Evolutionary conservation across 1,284 basidiomycete genomes (phyloP).

Genomic region (Heterobasidion parviporum): DNA sequence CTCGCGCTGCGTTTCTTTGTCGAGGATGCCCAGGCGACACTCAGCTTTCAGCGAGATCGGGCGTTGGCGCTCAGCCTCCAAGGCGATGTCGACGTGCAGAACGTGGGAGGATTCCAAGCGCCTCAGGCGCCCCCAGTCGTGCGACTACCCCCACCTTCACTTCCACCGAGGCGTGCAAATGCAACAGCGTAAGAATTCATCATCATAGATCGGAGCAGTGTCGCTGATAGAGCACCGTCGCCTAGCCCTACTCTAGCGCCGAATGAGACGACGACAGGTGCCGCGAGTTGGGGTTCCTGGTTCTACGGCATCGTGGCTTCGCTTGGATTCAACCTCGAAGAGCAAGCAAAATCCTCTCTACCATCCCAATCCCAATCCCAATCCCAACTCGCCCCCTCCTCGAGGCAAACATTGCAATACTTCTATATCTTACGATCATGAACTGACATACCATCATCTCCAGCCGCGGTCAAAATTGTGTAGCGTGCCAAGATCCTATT

Average conservation of each 20-base stretch:
- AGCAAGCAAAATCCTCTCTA: too few relatives aligned
- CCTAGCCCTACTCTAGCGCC: too few relatives aligned
- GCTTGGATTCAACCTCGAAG: not conserved
- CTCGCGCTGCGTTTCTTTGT: not conserved
- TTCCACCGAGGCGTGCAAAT: too few relatives aligned
- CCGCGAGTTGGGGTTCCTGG: not conserved
- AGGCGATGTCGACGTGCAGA: not conserved
- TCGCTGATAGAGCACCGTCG: too few relatives aligned
- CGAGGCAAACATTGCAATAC: too few relatives aligned
- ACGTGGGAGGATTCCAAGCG: not conserved
- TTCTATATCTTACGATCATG: too few relatives aligned
- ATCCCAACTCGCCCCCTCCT: too few relatives aligned
- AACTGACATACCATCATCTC: too few relatives aligned
- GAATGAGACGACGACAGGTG: not conserved
- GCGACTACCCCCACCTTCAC: too few relatives aligned
- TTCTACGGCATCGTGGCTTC: not conserved
- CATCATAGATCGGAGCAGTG: too few relatives aligned
- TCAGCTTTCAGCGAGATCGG: not conserved
- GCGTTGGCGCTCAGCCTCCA: not conserved
- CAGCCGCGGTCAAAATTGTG: slow-evolving; percentile 17
- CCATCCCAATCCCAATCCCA: too few relatives aligned
- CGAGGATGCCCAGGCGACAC: not conserved
- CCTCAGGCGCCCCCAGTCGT: not conserved
- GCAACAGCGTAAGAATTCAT: too few relatives aligned
- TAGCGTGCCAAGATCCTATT: slow-evolving; percentile 28